A percentile compares a stretch with the other conserved stretches of the same genome.
Conservation (phyloP, 306 rosid species). For the Inga oerstediana region DNA sequence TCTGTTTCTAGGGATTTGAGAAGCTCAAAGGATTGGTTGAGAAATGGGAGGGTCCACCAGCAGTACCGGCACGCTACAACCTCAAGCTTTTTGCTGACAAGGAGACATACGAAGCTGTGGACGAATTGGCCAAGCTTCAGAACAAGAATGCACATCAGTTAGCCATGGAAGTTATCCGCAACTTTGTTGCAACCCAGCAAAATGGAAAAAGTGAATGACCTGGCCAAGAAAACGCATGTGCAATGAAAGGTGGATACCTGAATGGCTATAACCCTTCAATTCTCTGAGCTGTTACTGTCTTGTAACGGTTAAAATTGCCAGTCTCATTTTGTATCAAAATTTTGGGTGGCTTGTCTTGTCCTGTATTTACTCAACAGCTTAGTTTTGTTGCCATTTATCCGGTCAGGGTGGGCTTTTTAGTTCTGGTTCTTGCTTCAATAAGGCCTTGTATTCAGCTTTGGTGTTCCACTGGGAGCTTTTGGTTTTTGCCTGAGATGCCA, state of each 20-base stretch:
- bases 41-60: conserved; percentile 89
- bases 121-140: conserved; percentile 75
- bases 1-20: conserved; percentile 77
- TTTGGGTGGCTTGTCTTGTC: conserved; percentile 29
- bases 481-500: neutral
- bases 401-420: neutral
- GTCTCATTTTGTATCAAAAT: conserved; percentile 35
- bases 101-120: conserved; percentile 82
- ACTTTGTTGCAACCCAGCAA: conserved; percentile 75
- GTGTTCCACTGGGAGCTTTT: neutral
- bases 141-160: conserved; percentile 90
- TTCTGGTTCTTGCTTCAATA: conserved; percentile 32
- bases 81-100: conserved; percentile 84
- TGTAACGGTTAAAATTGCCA: conserved; percentile 46
- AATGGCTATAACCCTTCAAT: conserved; percentile 21
- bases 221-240: conserved; percentile 23
- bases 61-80: conserved; percentile 67
- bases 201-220: conserved; percentile 77
- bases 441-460: conserved; percentile 11
- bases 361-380: neutral
- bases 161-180: conserved; percentile 90
- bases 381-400: conserved; percentile 17
- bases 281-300: conserved; percentile 48
- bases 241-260: conserved; percentile 23
- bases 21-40: conserved; percentile 74